These are phyloP conservation scores for Penicillium nordicum DNA, from an alignment of 2,329 filamentous ascomycete species.

Conservation along the genomic window DNA sequence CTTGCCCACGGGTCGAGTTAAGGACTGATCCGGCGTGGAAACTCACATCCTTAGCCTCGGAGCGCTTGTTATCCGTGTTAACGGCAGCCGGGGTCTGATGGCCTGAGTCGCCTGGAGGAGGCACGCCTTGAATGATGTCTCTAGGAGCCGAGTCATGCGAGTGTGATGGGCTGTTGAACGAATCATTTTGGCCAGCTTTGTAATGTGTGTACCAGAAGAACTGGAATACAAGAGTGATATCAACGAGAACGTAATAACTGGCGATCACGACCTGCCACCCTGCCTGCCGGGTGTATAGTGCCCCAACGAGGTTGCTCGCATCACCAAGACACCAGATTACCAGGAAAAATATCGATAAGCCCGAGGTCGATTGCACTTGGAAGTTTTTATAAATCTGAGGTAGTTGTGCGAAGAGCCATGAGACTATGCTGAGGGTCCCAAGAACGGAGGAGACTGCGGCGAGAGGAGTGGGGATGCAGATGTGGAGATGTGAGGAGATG, in stretches of 20 bases:
- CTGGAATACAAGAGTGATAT: conserved; percentile 59
- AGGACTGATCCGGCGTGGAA: conserved; percentile 24
- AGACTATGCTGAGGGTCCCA: conserved; percentile 60
- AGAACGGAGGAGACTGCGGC: conserved; percentile 60
- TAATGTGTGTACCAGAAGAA: conserved; percentile 64
- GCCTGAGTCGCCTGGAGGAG: conserved; percentile 32
- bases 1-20: conserved; percentile 20
- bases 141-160: conserved; percentile 28
- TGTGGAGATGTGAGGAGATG: conserved; percentile 58
- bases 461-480: conserved; percentile 62
- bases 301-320: conserved; percentile 60
- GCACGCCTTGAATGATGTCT: conserved; percentile 37
- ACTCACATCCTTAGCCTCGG: conserved; percentile 30
- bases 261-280: conserved; percentile 65
- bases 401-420: conserved; percentile 67
- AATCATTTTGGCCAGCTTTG: conserved; percentile 46
- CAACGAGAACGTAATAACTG: conserved; percentile 64
- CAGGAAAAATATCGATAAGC: conserved; percentile 63
- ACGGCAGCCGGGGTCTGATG: conserved; percentile 16
- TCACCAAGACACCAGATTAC: conserved; percentile 65
- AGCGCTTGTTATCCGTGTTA: conserved; percentile 19
- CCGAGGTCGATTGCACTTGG: conserved; percentile 60
- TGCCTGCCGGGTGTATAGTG: conserved; percentile 61
- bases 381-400: conserved; percentile 70
- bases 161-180: conserved; percentile 27